A percentile compares a stretch with the other conserved stretches of the same genome.
Evolutionary conservation across 148 eudicot species (phyloP).

Genomic region (Cornus florida): DNA sequence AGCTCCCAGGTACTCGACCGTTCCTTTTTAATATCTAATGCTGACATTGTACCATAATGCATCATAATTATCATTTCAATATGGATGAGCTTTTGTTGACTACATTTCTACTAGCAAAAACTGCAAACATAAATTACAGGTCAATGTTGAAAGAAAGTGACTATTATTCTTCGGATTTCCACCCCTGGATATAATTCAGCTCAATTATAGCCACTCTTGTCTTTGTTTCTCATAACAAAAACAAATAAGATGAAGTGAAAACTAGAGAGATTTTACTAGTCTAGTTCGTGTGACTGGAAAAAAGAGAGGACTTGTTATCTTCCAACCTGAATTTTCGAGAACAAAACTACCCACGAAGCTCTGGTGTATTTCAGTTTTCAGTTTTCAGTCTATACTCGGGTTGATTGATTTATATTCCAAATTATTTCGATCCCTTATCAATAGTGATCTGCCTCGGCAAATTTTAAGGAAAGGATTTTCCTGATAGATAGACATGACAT

Average conservation of each 20-base stretch:
- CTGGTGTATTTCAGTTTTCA: no score
- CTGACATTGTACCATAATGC: not conserved
- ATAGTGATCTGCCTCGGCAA: not conserved
- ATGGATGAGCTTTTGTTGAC: not conserved
- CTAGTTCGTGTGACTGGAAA: not conserved
- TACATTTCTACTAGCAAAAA: not conserved
- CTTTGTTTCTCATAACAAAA: no score
- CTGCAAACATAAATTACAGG: no score
- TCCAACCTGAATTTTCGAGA: not conserved
- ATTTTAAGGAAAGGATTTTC: not conserved
- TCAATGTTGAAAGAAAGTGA: no score
- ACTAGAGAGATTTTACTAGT: not conserved
- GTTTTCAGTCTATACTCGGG: no score
- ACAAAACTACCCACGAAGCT: not conserved
- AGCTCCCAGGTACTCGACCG: conserved; percentile 67
- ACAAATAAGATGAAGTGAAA: no score
- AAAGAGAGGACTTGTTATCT: no score
- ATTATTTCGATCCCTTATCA: not conserved
- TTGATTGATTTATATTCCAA: not conserved
- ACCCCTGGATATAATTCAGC: no score
- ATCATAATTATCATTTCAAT: not conserved
- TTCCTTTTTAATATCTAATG: not conserved
- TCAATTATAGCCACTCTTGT: no score
- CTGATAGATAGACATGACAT: not conserved
- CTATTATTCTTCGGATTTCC: no score